Percentiles rank a stretch among this genome's conserved stretches.
Evolutionary conservation across 495 filamentous ascomycete genomes (phyloP).

Genomic region (Trichoderma asperelloides): DNA sequence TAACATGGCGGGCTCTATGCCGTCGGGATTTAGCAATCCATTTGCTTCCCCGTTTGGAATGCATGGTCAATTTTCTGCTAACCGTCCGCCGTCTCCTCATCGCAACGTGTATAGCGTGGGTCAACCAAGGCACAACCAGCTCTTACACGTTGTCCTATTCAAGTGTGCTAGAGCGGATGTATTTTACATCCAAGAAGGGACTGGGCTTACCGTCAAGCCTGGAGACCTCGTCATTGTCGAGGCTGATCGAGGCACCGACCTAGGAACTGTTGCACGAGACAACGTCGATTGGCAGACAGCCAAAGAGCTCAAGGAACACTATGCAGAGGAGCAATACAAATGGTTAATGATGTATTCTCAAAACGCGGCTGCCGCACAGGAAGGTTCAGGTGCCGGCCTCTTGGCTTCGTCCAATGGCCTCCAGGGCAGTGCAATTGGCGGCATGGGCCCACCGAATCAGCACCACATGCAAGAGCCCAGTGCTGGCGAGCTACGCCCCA

Average conservation of each 20-base stretch:
- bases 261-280: conserved; percentile 82
- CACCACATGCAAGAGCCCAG: conserved; percentile 68
- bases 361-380: conserved; percentile 53
- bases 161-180: conserved; percentile 91
- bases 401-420: conserved; percentile 51
- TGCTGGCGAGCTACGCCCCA: conserved; percentile 75
- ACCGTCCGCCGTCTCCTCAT: conserved; percentile 46
- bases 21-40: conserved; percentile 29
- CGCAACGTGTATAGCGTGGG: conserved; percentile 50
- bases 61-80: conserved; percentile 44
- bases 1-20: conserved; percentile 27
- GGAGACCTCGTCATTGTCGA: conserved; percentile 96
- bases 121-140: conserved; percentile 68
- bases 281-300: conserved; percentile 78
- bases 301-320: conserved; percentile 78
- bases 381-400: conserved; percentile 41
- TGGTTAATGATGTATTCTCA: conserved; percentile 97
- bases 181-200: conserved; percentile 93
- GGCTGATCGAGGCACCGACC: conserved; percentile 89
- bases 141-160: conserved; percentile 89
- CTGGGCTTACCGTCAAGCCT: conserved; percentile 76
- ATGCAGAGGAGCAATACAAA: conserved; percentile 85
- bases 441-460: conserved; percentile 61
- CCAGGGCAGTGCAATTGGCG: conserved; percentile 59
- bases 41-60: conserved; percentile 35